Evolutionary conservation across 306 rosid genomes (phyloP).

Genomic region (Dryas drummondii): DNA sequence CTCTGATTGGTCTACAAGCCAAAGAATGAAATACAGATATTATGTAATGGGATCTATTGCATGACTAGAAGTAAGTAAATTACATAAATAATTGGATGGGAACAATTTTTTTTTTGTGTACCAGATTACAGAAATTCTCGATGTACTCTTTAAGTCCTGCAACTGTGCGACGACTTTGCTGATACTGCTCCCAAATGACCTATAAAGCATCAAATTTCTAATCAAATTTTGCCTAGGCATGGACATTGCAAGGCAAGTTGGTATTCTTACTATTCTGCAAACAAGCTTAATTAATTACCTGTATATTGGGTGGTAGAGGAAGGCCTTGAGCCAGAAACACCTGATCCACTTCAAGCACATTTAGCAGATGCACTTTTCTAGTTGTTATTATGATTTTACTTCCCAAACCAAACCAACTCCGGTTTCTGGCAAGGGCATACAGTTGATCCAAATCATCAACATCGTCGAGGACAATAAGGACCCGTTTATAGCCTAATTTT

Average conservation of each 20-base stretch:
- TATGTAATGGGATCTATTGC: too few relatives aligned
- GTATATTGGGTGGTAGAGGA: constrained; percentile 16
- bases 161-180: constrained; percentile 1
- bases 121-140: neutral
- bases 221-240: neutral
- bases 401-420: constrained; percentile 17
- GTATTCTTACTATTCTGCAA: neutral
- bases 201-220: neutral
- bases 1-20: too few relatives aligned
- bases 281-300: neutral
- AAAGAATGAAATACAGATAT: too few relatives aligned
- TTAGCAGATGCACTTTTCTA: neutral
- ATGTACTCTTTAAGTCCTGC: constrained; percentile 19
- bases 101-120: too few relatives aligned
- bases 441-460: constrained; percentile 16
- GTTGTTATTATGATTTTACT: constrained; percentile 29
- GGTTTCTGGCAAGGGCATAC: constrained; percentile 1
- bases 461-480: constrained; percentile 19
- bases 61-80: too few relatives aligned
- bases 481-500: constrained; percentile 11
- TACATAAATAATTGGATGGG: too few relatives aligned
- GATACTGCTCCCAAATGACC: constrained; percentile 23
- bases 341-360: constrained; percentile 22
- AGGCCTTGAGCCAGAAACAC: constrained; percentile 16
- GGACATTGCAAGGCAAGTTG: neutral